Evolutionary conservation across 768 basidiomycete genomes (phyloP).

Genomic region (Kwoniella sp.): DNA sequence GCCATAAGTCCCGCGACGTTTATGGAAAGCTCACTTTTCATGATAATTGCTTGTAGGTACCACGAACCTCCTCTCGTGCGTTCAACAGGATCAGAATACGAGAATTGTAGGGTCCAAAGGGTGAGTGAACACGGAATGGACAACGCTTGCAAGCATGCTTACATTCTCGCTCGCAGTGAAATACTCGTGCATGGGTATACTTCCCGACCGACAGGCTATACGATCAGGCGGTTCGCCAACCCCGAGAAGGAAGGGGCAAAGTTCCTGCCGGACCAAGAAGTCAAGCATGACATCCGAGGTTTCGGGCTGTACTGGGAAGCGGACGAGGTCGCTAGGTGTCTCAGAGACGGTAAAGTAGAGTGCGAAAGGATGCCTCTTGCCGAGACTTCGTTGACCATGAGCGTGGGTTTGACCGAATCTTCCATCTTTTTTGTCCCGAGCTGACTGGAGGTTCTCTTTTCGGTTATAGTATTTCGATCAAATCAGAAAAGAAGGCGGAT

Average conservation of each 20-base stretch:
- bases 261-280: constrained; percentile 23
- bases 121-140: constrained; percentile 19
- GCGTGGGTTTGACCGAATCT: constrained; percentile 23
- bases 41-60: constrained; percentile 16
- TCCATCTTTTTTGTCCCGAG: neutral
- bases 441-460: neutral
- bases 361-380: constrained; percentile 27
- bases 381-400: constrained; percentile 46
- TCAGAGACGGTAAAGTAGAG: constrained; percentile 36
- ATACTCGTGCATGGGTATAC: constrained; percentile 35
- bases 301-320: constrained; percentile 47
- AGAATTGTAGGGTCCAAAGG: constrained; percentile 45
- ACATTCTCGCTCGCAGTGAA: constrained; percentile 22
- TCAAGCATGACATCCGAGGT: constrained; percentile 33
- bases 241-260: constrained; percentile 10
- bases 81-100: constrained; percentile 18
- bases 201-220: constrained; percentile 32
- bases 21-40: neutral
- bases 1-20: neutral
- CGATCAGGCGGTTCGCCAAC: constrained; percentile 18
- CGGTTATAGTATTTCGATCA: constrained; percentile 40
- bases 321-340: constrained; percentile 40
- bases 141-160: neutral
- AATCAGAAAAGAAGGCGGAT: constrained; percentile 44
- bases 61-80: constrained; percentile 29